Percentiles rank a stretch among this genome's conserved stretches.
Conservation (phyloP, 441 rosid genomes). For the Gossypium laxum region DNA sequence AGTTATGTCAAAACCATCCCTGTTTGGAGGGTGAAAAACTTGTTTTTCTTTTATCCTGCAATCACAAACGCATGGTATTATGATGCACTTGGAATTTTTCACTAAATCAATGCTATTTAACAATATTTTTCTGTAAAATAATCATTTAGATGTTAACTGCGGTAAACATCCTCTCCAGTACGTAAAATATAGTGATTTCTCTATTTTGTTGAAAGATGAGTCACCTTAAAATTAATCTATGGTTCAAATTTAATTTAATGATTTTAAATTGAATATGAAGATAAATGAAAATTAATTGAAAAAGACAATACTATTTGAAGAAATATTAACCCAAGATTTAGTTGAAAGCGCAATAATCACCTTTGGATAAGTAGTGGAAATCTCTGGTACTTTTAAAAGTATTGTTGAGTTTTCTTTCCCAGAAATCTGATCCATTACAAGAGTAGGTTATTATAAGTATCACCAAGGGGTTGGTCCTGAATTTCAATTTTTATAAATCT, state of each 20-base stretch:
- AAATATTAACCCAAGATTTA: no score
- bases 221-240: no score
- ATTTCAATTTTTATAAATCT: background rate
- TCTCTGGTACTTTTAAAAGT: no score
- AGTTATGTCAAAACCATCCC: background rate
- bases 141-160: background rate
- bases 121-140: background rate
- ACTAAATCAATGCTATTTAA: background rate
- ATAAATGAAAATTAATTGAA: no score
- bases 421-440: background rate
- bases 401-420: no score
- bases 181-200: no score
- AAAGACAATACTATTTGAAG: no score
- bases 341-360: background rate
- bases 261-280: no score
- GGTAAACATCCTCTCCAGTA: no score
- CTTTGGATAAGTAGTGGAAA: no score
- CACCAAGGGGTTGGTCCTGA: background rate
- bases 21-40: background rate
- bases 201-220: no score
- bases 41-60: background rate
- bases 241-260: no score
- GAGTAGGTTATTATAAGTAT: background rate
- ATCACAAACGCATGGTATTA: background rate
- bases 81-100: background rate